Conservation (phyloP, 768 basidiomycete species). For the Epithele typhae region DNA sequence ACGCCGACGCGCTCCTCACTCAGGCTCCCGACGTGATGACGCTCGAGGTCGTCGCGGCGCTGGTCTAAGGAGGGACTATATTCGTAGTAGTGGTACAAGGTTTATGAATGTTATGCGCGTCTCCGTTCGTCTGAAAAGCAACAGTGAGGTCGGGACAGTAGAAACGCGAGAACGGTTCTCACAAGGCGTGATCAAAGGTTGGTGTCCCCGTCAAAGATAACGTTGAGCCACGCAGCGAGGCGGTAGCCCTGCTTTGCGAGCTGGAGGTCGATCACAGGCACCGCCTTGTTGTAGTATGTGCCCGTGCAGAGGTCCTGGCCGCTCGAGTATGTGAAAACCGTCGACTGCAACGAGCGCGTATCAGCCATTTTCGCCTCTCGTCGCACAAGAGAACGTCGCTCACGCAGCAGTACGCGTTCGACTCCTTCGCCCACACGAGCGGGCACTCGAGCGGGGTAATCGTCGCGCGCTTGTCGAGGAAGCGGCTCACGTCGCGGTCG, state of each 20-base stretch:
- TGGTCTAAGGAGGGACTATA: conserved; percentile 19
- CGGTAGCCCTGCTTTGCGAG: conserved; percentile 45
- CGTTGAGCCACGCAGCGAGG: conserved; percentile 47
- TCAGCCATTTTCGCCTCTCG: too few relatives aligned
- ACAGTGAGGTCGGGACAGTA: too few relatives aligned
- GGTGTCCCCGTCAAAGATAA: conserved; percentile 33
- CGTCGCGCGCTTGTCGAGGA: conserved; percentile 9
- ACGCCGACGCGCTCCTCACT: conserved; percentile 28
- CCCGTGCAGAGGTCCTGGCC: conserved; percentile 44
- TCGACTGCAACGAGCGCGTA: conserved; percentile 23
- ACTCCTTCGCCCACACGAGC: conserved; percentile 43
- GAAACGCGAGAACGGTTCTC: too few relatives aligned
- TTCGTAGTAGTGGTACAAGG: background rate
- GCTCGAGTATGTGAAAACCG: conserved; percentile 37
- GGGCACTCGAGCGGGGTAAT: conserved; percentile 43
- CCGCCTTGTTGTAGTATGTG: conserved; percentile 20
- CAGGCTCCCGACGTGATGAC: conserved; percentile 28
- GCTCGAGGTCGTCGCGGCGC: conserved; percentile 33
- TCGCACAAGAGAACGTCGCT: background rate
- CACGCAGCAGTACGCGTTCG: conserved; percentile 42
- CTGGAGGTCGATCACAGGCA: conserved; percentile 32
- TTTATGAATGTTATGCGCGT: too few relatives aligned
- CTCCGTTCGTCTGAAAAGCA: too few relatives aligned
- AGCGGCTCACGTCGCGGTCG: conserved; percentile 4
- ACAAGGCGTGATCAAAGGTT: conserved; percentile 11